Evolutionary conservation across 371 early-diverging fungal genomes (phyloP), one percentile per base, ranked within the genome.

Genomic region (Mucor ambiguus): DNA sequence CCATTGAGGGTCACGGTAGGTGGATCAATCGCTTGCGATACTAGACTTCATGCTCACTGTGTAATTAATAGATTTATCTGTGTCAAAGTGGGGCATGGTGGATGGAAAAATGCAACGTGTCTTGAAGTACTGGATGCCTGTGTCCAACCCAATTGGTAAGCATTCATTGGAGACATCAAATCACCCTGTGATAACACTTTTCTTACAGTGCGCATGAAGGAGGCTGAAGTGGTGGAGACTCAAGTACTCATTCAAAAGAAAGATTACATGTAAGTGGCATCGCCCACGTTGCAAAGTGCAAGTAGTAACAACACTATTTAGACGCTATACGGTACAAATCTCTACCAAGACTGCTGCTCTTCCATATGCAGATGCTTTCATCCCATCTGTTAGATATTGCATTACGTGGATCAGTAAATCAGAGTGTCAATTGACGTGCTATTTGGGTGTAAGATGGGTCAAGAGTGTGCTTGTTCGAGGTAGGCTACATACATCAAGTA

Each of bases 331-430:
- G 16, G 79, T 82, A 48, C 67, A 83, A 60, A 72, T 82, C 54
- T 70, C 78, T 35, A 75, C 86, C 70, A 67, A 84, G 54, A 78
- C 79, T 18, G 82, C 79, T 3, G 72, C 77, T 29, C 52, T 87
- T 61, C 87, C 87, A 10, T 87, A 85, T 67, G 83, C 85, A 20
- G 87, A 87, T 65, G 85, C 87, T 11, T 87, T 87, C 56, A 76
- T 85, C 10, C 87, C 87, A 14, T 76, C 81, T 18, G 69, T 83
- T 2, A 72, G 80, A 33, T 87, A 85, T 63, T 87, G 87, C 58
- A 85, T 87, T 48, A 81, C 83, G 0, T 85, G 74, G 73, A 72
- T 83, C 20, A 68, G 48, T 63, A 69, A 75, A 59, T 78, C 78
- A 2, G 69, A 71, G 24, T 83, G 85, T 69, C 85, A 81, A 62